Conservation (phyloP, 768 basidiomycete genomes). For the Kwoniella europaea region DNA sequence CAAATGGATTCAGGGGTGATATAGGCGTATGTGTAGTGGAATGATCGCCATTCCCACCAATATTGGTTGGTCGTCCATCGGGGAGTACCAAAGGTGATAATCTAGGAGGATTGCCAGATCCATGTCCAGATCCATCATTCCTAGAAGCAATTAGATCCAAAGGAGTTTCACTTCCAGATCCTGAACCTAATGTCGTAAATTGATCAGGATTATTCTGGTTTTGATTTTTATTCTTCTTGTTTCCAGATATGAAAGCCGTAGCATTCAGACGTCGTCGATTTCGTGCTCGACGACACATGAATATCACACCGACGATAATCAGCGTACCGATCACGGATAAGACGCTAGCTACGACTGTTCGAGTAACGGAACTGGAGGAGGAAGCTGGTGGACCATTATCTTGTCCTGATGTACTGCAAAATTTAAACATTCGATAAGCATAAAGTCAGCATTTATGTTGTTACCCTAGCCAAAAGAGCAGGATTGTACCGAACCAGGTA, state of each 20-base stretch:
- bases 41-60: neutral
- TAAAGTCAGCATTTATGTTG: too few relatives aligned
- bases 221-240: conserved; percentile 1
- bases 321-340: conserved; percentile 47
- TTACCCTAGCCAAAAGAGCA: too few relatives aligned
- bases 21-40: neutral
- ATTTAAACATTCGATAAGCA: neutral
- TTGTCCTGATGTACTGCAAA: neutral
- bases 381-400: neutral
- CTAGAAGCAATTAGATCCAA: conserved; percentile 35
- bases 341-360: conserved; percentile 39
- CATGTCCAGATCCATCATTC: neutral
- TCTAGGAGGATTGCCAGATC: neutral
- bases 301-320: conserved; percentile 33
- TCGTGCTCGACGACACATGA: conserved; percentile 33
- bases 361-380: neutral
- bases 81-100: conserved; percentile 10
- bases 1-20: conserved; percentile 26
- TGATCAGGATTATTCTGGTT: conserved; percentile 1
- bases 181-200: neutral
- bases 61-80: neutral
- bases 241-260: neutral
- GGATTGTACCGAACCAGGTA: too few relatives aligned
- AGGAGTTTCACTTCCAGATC: conserved; percentile 16
- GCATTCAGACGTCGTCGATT: conserved; percentile 6